phyloP scores from a whole-genome alignment of 192 early-diverging fungal genomes.

The Gamsiella multidivaricata region DNA sequence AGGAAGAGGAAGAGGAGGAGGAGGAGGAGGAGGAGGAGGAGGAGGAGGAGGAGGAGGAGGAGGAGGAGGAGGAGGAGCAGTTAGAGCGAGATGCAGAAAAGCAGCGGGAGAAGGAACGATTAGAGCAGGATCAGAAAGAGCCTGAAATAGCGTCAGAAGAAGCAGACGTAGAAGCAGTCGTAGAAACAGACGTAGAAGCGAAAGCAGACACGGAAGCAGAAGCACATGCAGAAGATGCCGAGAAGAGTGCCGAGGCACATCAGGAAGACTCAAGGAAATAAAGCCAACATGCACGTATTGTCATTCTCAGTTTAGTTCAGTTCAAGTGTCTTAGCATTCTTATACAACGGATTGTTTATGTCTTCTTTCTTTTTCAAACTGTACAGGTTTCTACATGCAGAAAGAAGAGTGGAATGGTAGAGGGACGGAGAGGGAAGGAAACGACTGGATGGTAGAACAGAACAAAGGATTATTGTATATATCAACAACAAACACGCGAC shows the following conservation, averaged over 20 bases:
- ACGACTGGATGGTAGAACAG: constrained; percentile 6
- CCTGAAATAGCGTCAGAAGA: not conserved
- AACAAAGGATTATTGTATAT: constrained; percentile 19
- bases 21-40: constrained; percentile 18
- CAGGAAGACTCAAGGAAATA: not conserved
- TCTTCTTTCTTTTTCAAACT: constrained; percentile 43
- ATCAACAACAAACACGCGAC: constrained; percentile 9
- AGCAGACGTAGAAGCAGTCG: not conserved
- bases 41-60: constrained; percentile 2
- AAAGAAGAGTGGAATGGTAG: constrained; percentile 3
- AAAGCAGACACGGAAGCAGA: constrained; percentile 5
- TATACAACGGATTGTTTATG: constrained; percentile 68
- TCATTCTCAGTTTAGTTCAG: no score
- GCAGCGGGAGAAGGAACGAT: not conserved
- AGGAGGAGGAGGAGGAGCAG: not conserved
- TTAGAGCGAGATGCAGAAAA: no score
- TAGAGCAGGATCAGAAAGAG: constrained; percentile 20
- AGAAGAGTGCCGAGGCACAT: not conserved
- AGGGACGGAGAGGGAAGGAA: not conserved
- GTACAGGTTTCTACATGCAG: constrained; percentile 38
- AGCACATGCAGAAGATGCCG: not conserved
- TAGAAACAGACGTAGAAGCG: no score
- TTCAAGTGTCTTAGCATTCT: no score
- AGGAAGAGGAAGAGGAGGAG: not conserved
- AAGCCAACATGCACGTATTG: not conserved